A percentile compares a stretch with the other conserved stretches of the same genome.
Evolutionary conservation across 139 green algal genomes (phyloP).

Genomic region (Desmodesmus armatus): DNA sequence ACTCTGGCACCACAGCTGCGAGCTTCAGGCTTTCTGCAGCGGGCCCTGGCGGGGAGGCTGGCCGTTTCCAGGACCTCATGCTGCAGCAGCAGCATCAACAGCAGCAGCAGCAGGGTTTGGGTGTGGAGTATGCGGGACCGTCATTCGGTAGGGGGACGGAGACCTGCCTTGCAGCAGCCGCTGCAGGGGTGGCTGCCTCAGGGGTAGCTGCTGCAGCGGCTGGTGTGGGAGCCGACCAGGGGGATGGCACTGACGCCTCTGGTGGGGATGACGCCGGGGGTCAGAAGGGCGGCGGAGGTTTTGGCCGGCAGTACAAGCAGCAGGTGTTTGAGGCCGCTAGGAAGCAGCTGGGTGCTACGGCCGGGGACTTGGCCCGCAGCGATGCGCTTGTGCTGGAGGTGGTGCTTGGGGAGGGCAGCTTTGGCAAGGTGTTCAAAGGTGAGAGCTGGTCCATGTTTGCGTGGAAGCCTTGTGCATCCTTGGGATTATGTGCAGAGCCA

Average conservation of each 20-base stretch:
- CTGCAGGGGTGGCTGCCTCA: background rate
- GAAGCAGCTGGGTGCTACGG: constrained; percentile 17
- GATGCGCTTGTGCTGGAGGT: constrained; percentile 37
- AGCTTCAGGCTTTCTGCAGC: too few relatives aligned
- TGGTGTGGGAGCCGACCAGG: background rate
- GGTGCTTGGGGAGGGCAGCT: constrained; percentile 44
- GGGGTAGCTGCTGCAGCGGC: constrained; percentile 20
- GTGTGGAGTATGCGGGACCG: too few relatives aligned
- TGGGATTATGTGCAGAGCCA: too few relatives aligned
- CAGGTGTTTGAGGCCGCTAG: constrained; percentile 42
- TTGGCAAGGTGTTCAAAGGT: constrained; percentile 51
- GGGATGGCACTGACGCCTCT: constrained; percentile 1
- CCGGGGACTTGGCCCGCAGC: constrained; percentile 26
- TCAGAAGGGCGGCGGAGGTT: too few relatives aligned
- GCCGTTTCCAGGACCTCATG: too few relatives aligned
- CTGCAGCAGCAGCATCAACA: background rate
- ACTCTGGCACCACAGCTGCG: too few relatives aligned
- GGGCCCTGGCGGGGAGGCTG: too few relatives aligned
- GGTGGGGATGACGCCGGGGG: background rate
- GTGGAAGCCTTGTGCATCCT: too few relatives aligned
- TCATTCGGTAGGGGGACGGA: too few relatives aligned
- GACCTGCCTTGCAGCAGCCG: background rate
- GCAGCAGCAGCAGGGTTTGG: constrained; percentile 3
- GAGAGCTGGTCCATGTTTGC: too few relatives aligned
- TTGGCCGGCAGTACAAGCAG: constrained; percentile 47